Base-by-base conservation (phyloP, 768 basidiomycete genomes). In the Boletus reticulatus region DNA sequence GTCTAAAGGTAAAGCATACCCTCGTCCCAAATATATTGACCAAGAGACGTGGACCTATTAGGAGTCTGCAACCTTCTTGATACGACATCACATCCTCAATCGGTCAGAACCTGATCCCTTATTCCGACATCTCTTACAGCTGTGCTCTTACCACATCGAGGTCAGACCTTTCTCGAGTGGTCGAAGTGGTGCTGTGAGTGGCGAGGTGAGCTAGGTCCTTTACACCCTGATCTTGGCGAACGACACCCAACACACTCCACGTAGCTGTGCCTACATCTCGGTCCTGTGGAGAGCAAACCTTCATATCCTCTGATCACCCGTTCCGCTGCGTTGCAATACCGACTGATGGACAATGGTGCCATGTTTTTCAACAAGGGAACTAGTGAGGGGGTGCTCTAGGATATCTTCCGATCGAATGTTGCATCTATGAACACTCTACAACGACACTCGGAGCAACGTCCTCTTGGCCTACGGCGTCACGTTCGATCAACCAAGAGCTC, bases 311-410 rank as follows among this genome's bases (percentile, higher is more conserved):
- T 62, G 16, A 77, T 87, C 37, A 72, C 80, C 4, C 76, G 89
- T 50, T 77, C 73, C 48, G 66, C 73, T 1, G 87, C 88, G 0
- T 57, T 89, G 10, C 89, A 91, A 56, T 93, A 92, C 67, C 76
- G 84, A 45, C 70, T 92, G 57, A 83, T 84, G 14, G 91, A 92
- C 58, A 69, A 73, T 9, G 79, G 84, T 4, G 81, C 82, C 3
- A 71, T 81, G 0, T 92, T 85, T 73, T 92, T 93, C 63, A 81
- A 85, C 54, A 81, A 84, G 56, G 90, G 90, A 5, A 92, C 84
- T 14, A 82, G 83, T 14, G 77, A 76, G 32, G 84, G 80, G 1
- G 82, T 92, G 6, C 70, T 91, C 41, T 89, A 67, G 66, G 31
- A 34, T 48, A n/a, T 17, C 17, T 3, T 16, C 41, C 1, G 9